Conservation (phyloP, 129 eudicot species). For the Erigeron canadensis region DNA sequence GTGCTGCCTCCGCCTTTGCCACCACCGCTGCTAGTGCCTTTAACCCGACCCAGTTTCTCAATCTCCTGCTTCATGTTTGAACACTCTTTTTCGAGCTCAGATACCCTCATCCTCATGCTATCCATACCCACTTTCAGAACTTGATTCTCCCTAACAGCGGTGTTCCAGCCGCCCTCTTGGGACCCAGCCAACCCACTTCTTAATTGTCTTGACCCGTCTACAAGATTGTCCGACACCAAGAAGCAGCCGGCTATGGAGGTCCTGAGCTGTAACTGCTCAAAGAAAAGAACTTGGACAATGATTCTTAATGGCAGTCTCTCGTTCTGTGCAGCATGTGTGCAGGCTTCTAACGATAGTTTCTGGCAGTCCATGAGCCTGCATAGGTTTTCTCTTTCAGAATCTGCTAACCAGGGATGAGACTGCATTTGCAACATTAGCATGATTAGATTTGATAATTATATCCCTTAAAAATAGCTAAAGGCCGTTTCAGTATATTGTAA, state of each 20-base stretch:
- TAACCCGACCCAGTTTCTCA: constrained; percentile 65
- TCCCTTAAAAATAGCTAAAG: constrained; percentile 1
- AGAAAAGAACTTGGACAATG: constrained; percentile 94
- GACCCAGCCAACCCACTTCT: constrained; percentile 65
- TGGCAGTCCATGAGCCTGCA: constrained; percentile 96
- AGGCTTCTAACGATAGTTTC: constrained; percentile 92
- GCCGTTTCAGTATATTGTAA: background rate
- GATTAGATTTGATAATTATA: constrained; percentile 12
- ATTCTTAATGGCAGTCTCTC: constrained; percentile 88
- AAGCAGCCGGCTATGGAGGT: constrained; percentile 96
- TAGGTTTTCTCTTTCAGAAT: constrained; percentile 81
- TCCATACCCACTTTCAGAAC: constrained; percentile 96
- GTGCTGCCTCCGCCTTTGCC: constrained; percentile 34
- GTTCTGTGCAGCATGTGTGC: constrained; percentile 96
- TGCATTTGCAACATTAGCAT: constrained; percentile 30
- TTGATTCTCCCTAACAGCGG: constrained; percentile 88
- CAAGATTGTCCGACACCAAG: constrained; percentile 84
- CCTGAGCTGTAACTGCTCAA: constrained; percentile 85
- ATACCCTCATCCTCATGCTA: constrained; percentile 85
- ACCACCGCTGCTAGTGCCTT: constrained; percentile 34
- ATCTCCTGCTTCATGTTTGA: constrained; percentile 85
- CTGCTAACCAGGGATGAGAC: constrained; percentile 96
- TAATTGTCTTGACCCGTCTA: constrained; percentile 69
- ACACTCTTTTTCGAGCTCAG: constrained; percentile 97
- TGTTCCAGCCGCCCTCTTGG: constrained; percentile 75